These are phyloP conservation scores for Teratosphaeria zuluensis DNA, from an alignment of 2,329 filamentous ascomycete species.

Conservation along the genomic window DNA sequence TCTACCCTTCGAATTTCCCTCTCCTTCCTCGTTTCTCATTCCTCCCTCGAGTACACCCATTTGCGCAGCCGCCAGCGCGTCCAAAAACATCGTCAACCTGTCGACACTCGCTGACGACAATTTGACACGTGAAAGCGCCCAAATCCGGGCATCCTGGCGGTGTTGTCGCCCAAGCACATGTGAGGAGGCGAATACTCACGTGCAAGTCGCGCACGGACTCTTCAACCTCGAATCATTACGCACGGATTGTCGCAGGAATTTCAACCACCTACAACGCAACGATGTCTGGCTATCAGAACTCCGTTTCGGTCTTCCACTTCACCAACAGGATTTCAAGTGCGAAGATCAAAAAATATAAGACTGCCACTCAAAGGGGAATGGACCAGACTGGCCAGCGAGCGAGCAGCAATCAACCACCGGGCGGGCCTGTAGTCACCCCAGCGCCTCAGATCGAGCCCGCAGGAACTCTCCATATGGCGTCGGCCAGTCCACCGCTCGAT, in stretches of 20 bases:
- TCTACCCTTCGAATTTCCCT: neutral
- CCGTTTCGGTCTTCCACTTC: constrained; percentile 20
- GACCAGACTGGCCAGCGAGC: constrained; percentile 1
- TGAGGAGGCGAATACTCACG: neutral
- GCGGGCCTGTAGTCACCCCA: constrained; percentile 3
- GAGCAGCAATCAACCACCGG: constrained; percentile 1
- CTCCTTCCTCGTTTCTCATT: neutral
- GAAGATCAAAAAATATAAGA: constrained; percentile 19
- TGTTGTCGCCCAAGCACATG: neutral
- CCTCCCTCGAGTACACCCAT: neutral
- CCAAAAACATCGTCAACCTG: neutral
- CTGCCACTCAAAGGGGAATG: constrained; percentile 20
- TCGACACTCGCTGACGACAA: neutral
- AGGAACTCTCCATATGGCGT: constrained; percentile 1
- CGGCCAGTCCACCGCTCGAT: constrained; percentile 1
- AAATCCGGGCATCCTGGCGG: neutral
- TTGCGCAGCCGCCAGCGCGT: neutral
- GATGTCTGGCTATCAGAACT: constrained; percentile 1
- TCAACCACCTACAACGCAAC: neutral
- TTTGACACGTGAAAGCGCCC: neutral
- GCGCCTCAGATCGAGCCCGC: constrained; percentile 4
- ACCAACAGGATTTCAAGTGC: constrained; percentile 17
- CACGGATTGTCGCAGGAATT: neutral
- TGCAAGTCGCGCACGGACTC: neutral
- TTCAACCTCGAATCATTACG: neutral